phyloP scores from a whole-genome alignment of 1,139 yeast species.

The Protomyces inouyei region DNA sequence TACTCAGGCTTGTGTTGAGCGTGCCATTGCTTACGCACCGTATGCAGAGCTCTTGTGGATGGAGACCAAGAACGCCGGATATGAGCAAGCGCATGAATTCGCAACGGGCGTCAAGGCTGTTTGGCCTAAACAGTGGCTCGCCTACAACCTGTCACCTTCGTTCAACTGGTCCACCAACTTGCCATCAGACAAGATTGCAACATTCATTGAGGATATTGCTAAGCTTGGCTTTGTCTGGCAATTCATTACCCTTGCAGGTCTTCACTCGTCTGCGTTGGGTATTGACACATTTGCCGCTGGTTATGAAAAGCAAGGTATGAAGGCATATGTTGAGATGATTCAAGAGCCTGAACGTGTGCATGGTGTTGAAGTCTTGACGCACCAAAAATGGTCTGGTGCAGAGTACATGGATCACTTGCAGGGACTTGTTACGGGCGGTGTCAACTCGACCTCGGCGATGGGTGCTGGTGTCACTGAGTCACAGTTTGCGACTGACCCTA shows the following conservation, averaged over 20 bases:
- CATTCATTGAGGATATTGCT: constrained; percentile 67
- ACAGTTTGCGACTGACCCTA: constrained; percentile 14
- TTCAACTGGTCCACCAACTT: constrained; percentile 93
- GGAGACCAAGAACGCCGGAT: constrained; percentile 97
- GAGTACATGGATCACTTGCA: constrained; percentile 89
- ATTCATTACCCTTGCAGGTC: constrained; percentile 94
- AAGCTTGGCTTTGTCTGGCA: constrained; percentile 96
- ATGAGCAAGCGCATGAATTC: constrained; percentile 86
- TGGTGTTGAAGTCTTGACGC: constrained; percentile 94
- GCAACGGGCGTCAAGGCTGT: constrained; percentile 81
- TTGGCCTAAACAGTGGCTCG: constrained; percentile 89
- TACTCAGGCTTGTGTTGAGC: constrained; percentile 93
- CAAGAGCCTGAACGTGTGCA: constrained; percentile 84
- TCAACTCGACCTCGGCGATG: constrained; percentile 95
- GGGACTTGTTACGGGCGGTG: constrained; percentile 91
- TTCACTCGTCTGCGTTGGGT: constrained; percentile 92
- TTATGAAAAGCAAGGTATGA: constrained; percentile 82
- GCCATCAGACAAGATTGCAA: constrained; percentile 79
- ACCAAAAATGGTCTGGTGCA: constrained; percentile 99
- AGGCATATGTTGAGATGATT: constrained; percentile 82
- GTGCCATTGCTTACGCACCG: constrained; percentile 94
- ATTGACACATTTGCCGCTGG: constrained; percentile 78
- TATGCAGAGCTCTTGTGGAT: constrained; percentile 96
- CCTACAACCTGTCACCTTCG: constrained; percentile 92
- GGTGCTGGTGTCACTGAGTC: constrained; percentile 89